Conservation (phyloP, 495 filamentous ascomycete species). For the Xylaria flabelliformis region DNA sequence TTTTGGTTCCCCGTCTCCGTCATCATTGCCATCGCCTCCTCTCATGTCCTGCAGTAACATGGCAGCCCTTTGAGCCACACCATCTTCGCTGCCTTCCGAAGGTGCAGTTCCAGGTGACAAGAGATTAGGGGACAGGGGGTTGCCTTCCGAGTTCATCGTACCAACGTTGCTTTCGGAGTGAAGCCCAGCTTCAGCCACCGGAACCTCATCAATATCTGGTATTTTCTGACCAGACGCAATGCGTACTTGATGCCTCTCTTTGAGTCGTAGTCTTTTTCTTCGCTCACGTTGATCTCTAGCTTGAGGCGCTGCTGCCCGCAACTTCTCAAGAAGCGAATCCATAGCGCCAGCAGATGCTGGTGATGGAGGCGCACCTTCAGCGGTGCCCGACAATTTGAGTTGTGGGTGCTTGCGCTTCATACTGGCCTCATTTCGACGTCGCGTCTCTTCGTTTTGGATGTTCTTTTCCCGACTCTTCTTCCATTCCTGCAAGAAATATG, state of each 20-base stretch:
- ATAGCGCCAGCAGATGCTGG: conserved; percentile 89
- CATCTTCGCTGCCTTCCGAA: conserved; percentile 65
- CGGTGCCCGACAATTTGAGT: conserved; percentile 64
- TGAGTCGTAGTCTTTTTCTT: conserved; percentile 82
- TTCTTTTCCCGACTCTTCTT: conserved; percentile 97
- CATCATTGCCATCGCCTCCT: conserved; percentile 64
- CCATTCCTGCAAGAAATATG: conserved; percentile 91
- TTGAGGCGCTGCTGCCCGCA: conserved; percentile 91
- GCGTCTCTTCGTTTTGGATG: conserved; percentile 77
- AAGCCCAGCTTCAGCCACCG: conserved; percentile 51
- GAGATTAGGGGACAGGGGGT: conserved; percentile 44
- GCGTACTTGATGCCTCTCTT: conserved; percentile 91
- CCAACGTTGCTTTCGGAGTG: conserved; percentile 30
- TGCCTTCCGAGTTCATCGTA: conserved; percentile 43
- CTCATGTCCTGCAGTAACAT: conserved; percentile 81
- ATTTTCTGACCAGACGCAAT: conserved; percentile 86
- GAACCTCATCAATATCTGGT: conserved; percentile 67
- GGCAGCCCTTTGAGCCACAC: conserved; percentile 83
- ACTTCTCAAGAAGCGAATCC: conserved; percentile 95
- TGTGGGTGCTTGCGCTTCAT: conserved; percentile 85
- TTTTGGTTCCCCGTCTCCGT: conserved; percentile 63
- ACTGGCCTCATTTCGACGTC: conserved; percentile 83
- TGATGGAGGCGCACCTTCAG: conserved; percentile 59
- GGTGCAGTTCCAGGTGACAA: conserved; percentile 49
- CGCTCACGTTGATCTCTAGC: conserved; percentile 85